phyloP scores from a whole-genome alignment of 495 filamentous ascomycete genomes.

The Daldinia grandis region DNA sequence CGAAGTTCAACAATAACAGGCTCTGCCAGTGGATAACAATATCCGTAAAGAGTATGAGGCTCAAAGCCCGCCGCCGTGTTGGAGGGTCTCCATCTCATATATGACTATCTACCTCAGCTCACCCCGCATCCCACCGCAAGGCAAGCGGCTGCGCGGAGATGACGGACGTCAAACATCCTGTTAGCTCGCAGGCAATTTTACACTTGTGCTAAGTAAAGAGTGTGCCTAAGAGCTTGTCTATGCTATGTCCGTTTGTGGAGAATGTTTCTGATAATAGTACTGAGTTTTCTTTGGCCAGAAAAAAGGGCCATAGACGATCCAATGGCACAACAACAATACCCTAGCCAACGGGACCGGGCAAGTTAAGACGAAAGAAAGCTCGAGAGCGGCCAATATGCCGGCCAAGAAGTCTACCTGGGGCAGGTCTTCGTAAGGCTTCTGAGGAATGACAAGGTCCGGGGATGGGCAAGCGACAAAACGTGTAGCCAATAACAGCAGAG shows the following conservation, averaged over 20 bases:
- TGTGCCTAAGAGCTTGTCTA: background rate
- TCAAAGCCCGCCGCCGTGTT: background rate
- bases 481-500: background rate
- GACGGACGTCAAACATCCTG: background rate
- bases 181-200: background rate
- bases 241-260: slow-evolving; percentile 8
- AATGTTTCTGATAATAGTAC: slow-evolving; percentile 11
- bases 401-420: background rate
- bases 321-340: background rate
- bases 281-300: slow-evolving; percentile 7
- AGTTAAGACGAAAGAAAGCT: slow-evolving; percentile 3
- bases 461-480: slow-evolving; percentile 1
- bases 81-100: slow-evolving; percentile 6
- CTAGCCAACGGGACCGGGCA: background rate
- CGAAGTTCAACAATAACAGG: background rate
- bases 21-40: background rate
- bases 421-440: background rate
- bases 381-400: background rate
- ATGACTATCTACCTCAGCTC: slow-evolving; percentile 3
- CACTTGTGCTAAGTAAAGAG: slow-evolving; percentile 10
- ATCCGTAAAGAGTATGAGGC: slow-evolving; percentile 7
- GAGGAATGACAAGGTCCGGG: background rate
- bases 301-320: background rate
- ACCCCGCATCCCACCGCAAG: slow-evolving; percentile 1
- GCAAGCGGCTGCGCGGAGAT: slow-evolving; percentile 13